Evolutionary conservation across 176 grass and related monocot species (phyloP).

Genomic region (Paspalum vaginatum): DNA sequence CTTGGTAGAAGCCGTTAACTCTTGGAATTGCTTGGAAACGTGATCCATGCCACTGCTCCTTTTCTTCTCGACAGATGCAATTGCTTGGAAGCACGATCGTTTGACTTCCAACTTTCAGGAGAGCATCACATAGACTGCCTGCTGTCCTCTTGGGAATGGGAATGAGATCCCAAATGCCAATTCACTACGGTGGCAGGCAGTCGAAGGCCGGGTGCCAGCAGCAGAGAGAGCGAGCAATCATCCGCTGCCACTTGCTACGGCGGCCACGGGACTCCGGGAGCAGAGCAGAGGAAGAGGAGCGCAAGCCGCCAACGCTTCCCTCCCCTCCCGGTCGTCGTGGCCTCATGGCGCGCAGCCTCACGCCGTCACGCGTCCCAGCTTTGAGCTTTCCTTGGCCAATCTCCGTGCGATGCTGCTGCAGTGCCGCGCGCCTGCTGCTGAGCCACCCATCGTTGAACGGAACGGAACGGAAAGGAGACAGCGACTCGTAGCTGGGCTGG

Average conservation of each 20-base stretch:
- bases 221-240: not conserved
- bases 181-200: not conserved
- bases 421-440: not conserved
- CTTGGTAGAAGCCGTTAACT: not conserved
- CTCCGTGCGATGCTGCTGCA: not conserved
- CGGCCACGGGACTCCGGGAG: not conserved
- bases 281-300: not conserved
- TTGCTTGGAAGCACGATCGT: not conserved
- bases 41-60: not conserved
- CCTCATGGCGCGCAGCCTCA: conserved; percentile 12
- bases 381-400: not conserved
- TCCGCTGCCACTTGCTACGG: not conserved
- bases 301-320: conserved; percentile 5
- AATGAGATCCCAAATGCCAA: not conserved
- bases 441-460: not conserved
- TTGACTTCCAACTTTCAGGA: not conserved
- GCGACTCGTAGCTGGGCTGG: not conserved
- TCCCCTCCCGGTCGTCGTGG: not conserved
- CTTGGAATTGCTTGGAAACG: not conserved
- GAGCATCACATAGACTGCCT: conserved; percentile 13
- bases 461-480: not conserved
- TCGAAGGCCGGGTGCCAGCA: not conserved
- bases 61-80: not conserved
- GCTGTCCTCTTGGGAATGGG: not conserved
- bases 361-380: no score